Evolutionary conservation across 129 eudicot species (phyloP), one percentile per base, ranked within the genome.

Genomic region (Flaveria trinervia): DNA sequence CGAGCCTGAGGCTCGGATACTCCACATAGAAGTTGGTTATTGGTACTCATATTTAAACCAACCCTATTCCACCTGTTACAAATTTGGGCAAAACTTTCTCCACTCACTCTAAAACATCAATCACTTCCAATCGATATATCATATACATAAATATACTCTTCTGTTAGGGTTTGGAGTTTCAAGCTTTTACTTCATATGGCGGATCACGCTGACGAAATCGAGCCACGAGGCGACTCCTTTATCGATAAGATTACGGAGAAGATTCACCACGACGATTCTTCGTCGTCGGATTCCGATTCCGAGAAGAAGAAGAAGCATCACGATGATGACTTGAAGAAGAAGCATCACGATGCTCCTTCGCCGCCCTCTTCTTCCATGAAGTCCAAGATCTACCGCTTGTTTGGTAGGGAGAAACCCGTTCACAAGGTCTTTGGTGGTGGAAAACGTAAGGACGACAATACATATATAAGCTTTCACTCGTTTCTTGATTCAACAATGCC

Each of bases 351-450:
- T 73, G 70, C 81, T 62, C 55, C 86, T 7, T 70, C 76, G 8
- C 46, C 87, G 6, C 46, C 87, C 20, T 13, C 83, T 15, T 83
- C 73, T 13, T 72, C 71, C 8, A 83, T 74, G 83, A 83, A 75
- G 28, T 79, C 83, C 17, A 79, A 80, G 80, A 74, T 73, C 70
- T 62, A 79, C 56, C 64, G 77, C 43, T 70, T 83, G 83, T 78
- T 83, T 36, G 86, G 83, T 22, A 73, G 82, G 69, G 82, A 83
- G 77, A 72, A 83, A 62, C 86, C 83, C 1, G 79, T 83, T 65
- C 79, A 81, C 41, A 81, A 88, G 80, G 91, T 88, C 26, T 86
- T 93, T 43, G 98, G 97, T 44, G 98, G 97, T 23, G 98, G 98
- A 60, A 90, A 90, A 84, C 96, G 97, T 93, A 84, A 45, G 90